Conservation (phyloP, 768 basidiomycete species). For the Tubosaeta brunneosetosa region DNA sequence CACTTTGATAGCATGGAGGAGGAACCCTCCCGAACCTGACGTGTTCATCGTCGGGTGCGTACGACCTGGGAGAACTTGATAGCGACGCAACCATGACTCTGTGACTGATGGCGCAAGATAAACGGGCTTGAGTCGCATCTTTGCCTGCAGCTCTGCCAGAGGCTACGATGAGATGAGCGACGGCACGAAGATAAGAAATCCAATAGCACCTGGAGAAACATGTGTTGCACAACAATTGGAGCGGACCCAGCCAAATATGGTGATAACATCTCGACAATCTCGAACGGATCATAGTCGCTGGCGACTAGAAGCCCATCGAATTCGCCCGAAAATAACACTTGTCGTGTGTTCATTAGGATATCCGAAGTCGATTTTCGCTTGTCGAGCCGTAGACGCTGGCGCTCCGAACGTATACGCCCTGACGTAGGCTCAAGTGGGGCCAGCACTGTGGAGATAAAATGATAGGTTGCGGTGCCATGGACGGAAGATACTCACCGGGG, state of each 20-base stretch:
- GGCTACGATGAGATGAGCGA: slow-evolving; percentile 39
- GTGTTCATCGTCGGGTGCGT: slow-evolving; percentile 94
- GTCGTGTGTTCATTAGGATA: slow-evolving; percentile 55
- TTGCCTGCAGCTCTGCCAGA: slow-evolving; percentile 71
- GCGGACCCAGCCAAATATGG: slow-evolving; percentile 83
- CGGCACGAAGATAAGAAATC: background rate
- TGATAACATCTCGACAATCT: slow-evolving; percentile 67
- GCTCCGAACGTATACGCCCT: slow-evolving; percentile 63
- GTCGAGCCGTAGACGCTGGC: slow-evolving; percentile 63
- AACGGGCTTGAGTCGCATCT: slow-evolving; percentile 57
- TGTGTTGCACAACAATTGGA: slow-evolving; percentile 82
- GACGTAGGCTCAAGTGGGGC: slow-evolving; percentile 55
- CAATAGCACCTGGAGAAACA: slow-evolving; percentile 60
- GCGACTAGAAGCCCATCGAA: slow-evolving; percentile 89
- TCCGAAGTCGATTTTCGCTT: slow-evolving; percentile 75
- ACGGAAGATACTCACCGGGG: slow-evolving; percentile 43
- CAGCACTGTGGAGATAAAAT: slow-evolving; percentile 38
- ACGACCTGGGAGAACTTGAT: slow-evolving; percentile 94
- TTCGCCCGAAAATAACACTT: slow-evolving; percentile 80
- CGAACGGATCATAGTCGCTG: slow-evolving; percentile 79
- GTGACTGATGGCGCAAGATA: slow-evolving; percentile 78
- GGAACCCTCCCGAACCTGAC: slow-evolving; percentile 83
- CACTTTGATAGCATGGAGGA: slow-evolving; percentile 87
- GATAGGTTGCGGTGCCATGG: background rate
- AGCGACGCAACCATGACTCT: slow-evolving; percentile 83